Evolutionary conservation across 345 rosid species (phyloP).

Genomic region (Bruguiera parviflora): DNA sequence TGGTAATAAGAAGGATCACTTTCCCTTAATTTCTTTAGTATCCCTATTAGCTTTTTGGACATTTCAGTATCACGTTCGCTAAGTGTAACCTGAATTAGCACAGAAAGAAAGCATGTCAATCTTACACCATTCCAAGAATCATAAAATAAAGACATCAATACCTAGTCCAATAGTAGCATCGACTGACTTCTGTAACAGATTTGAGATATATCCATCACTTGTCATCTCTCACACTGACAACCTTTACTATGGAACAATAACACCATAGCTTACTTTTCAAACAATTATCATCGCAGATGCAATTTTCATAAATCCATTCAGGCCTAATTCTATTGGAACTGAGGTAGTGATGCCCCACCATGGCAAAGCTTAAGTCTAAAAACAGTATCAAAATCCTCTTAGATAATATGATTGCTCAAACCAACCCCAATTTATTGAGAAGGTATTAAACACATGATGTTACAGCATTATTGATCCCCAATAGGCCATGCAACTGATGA

Average conservation of each 20-base stretch:
- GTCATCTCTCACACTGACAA: too few relatives aligned
- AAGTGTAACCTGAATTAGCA: conserved; percentile 54
- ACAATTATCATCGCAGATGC: too few relatives aligned
- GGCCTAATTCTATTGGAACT: not conserved
- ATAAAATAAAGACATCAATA: too few relatives aligned
- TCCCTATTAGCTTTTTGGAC: conserved; percentile 71
- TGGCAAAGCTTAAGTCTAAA: not conserved
- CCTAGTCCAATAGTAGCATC: too few relatives aligned
- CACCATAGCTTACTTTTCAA: too few relatives aligned
- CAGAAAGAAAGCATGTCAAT: conserved; percentile 5
- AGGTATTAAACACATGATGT: not conserved
- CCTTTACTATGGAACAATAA: too few relatives aligned
- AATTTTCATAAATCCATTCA: not conserved
- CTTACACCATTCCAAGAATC: not conserved
- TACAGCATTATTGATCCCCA: not conserved
- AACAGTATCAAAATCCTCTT: not conserved
- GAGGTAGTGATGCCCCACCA: not conserved
- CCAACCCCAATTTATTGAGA: not conserved
- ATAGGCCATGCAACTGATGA: conserved; percentile 3
- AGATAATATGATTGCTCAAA: not conserved
- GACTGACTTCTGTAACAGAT: too few relatives aligned
- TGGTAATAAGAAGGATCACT: conserved; percentile 69
- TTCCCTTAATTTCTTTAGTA: conserved; percentile 69
- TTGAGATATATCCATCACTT: too few relatives aligned
- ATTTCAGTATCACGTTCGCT: conserved; percentile 61